A percentile compares a stretch with the other conserved stretches of the same genome.
phyloP scores from a whole-genome alignment of 129 eudicot genomes.

The Glebionis coronaria region DNA sequence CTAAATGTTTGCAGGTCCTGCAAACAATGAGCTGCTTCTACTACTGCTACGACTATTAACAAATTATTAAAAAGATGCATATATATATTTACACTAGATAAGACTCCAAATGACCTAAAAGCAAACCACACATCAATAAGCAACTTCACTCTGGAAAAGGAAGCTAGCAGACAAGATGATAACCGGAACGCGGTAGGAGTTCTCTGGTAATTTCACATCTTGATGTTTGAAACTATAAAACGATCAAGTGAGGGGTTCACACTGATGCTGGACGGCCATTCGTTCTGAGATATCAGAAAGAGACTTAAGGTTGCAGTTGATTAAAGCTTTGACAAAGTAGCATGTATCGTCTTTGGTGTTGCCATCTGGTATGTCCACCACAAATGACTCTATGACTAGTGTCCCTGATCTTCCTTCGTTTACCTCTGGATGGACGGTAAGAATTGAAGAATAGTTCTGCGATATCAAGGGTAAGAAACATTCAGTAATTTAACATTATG shows the following conservation, averaged over 20 bases:
- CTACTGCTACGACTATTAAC: background rate
- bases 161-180: background rate
- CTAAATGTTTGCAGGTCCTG: constrained; percentile 4
- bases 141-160: background rate
- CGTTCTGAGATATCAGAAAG: constrained; percentile 58
- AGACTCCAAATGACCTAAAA: constrained; percentile 15
- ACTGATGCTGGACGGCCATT: constrained; percentile 42
- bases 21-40: constrained; percentile 37
- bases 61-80: constrained; percentile 1
- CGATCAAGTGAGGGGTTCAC: constrained; percentile 6
- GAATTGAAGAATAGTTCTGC: constrained; percentile 67
- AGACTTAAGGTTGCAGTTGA: constrained; percentile 68
- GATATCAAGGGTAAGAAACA: background rate
- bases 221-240: background rate
- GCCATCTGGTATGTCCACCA: constrained; percentile 71
- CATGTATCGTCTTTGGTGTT: constrained; percentile 71
- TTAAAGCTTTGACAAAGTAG: constrained; percentile 61
- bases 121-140: constrained; percentile 12
- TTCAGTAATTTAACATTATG: background rate
- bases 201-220: constrained; percentile 7
- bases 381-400: constrained; percentile 55
- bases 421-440: constrained; percentile 58
- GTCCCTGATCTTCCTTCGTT: constrained; percentile 55
- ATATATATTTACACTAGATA: constrained; percentile 3
- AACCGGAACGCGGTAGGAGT: constrained; percentile 20